Base-by-base conservation (phyloP, 805 yeast genomes). In the Hanseniaspora valbyensis region DNA sequence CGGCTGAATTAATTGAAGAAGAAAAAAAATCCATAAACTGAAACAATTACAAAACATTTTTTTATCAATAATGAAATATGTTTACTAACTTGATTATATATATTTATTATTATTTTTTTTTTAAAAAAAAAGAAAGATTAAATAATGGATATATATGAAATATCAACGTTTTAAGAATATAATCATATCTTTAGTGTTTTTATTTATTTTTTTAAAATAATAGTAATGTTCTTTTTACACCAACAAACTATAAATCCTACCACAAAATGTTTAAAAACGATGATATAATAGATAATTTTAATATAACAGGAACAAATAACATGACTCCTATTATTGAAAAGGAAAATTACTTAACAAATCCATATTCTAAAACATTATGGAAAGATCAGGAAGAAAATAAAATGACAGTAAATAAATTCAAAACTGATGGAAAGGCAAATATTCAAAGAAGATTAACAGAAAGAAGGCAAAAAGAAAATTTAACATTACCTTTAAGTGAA, bases 321-420 rank as follows among this genome's bases (percentile, higher is more conserved):
- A 53, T 64, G 43, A 64, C 68, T 9, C 68, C 68, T 8, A 61
- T 63, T 43, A 14, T 24, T 29, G 46, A 49, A 26, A 21, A 46
- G 34, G 22, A 30, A 16, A 41, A 44, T 28, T 25, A 22, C 18
- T 28, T 12, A 25, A 19, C 24, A 7, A 72, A 72, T 49, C 76
- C 76, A 0, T 72, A 72, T 56, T 64, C 75, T 0, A 60, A 63
- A 37, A 70, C 75, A 0, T 54, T 71, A 14, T 72, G 76, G 76
- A 62, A 59, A 44, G 57, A 65, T 8, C 57, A 72, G 22, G 64
- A 69, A 2, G 66, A 62, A 36, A 63, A 66, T 24, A 65, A 66
- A 9, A 58, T 60, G 8, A 68, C 70, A 25, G 66, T 70, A 10
- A 57, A 57, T 13, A 38, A 24, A 14, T 32, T 38, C 14, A 22